Base-by-base conservation (phyloP, 345 rosid species). In the Clausena lansium region DNA sequence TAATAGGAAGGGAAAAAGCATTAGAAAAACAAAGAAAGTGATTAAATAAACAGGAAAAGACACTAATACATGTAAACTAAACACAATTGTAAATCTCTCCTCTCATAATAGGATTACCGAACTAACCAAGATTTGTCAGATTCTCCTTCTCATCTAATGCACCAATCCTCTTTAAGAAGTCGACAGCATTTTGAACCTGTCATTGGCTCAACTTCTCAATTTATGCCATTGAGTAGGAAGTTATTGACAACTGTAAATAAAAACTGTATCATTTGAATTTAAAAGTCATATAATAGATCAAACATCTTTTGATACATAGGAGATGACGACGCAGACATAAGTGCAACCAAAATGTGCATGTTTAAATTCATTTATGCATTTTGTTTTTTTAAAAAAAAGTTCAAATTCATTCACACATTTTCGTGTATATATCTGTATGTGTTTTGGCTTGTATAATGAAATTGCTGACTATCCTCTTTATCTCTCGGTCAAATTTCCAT, bases 171-270 rank as follows among this genome's bases (percentile, higher is more conserved):
- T 96, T 96, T 75, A 96, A 82, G 83, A 96, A 96, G 54, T 84
- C 98, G 62, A 96, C 86, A 58, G 99, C 98, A 84, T 96, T 96
- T 90, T 90, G 89, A 79, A 96, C 99, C 99, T 96, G 89, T 78
- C 76, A 86, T 38, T 57, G 73, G 28, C 27, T 57, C 32, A n/a
- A 54, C 2, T 47, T 47, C 52, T 82, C 70, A 77, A 47, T 67
- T 19, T 71, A n/a, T 78, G 36, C 64, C 67, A 69, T 32, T 17
- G 38, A 68, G 32, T 57, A 65, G 57, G 57, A 68, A 33, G 4
- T 54, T 72, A 76, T 62, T 19, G 25, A 38, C n/a, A 52, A 54
- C 68, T 28, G n/a, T 54, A 10, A 59, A 25, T 80, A 28, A 65
- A 36, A 33, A 36, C 22, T 25, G 62, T 61, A 77, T 39, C 32